Evolutionary conservation across 176 grass and related monocot species (phyloP), one percentile per base, ranked within the genome.

Genomic region (Ampelocalamus luodianensis): DNA sequence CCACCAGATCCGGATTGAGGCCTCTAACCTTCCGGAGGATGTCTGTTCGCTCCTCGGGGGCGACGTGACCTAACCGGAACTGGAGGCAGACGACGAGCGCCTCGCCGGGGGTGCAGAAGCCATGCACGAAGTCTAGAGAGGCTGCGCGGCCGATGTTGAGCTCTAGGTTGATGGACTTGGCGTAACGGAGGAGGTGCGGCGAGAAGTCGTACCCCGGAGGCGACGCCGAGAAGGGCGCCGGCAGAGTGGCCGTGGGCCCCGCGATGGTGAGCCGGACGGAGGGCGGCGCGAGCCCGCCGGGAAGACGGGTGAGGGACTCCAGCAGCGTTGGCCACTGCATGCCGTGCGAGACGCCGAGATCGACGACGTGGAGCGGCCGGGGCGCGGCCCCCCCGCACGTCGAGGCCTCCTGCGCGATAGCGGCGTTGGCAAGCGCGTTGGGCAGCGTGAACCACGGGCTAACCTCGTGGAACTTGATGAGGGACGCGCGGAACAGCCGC

Each of bases 291-390:
- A 84, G 39, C 1, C 89, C 72, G 13, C 90, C 81, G 3, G 83
- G 81, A 63, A 84, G 65, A 23, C 88, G 90, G 15, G 91, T 93
- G 27, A 99, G 90, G 18, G 96, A 91, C 65, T 99, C 93, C 20
- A 99, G 86, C n/a, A 99, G 90, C 65, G 96, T 99, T 27, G 96
- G 96, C 96, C 96, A 99, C 87, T 99, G 96, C 77, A 99, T 91
- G 49, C 96, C 96, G 77, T 99, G 96, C 29, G 96, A 99, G 36
- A 94, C 91, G 67, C 96, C 96, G 64, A 99, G 62, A 70, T 99
- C 96, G 5, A 96, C 81, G 40, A 99, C 82, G 88, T 99, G 96
- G 55, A 99, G 82, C 54, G 85, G 46, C 56, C 77, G 76, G 17
- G 71, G 16, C 2, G 66, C 72, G 4, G 68, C 69, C 29, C n/a